Conservation (phyloP, 306 rosid species). For the Oxytropis ochrocephala region DNA sequence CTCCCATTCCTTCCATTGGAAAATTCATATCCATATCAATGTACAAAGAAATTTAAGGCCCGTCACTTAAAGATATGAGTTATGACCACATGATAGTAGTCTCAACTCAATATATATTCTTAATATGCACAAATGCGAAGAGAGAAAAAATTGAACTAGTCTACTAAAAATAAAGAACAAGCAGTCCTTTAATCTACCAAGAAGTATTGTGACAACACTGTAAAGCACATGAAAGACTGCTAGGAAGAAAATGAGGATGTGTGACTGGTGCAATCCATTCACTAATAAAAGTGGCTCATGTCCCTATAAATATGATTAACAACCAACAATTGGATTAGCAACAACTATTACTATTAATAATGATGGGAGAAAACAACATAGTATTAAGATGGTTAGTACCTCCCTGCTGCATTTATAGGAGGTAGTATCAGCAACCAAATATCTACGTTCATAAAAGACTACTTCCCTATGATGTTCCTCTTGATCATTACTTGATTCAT, state of each 20-base stretch:
- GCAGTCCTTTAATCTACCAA: conserved; percentile 84
- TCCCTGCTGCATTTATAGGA: conserved; percentile 37
- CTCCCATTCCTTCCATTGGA: conserved; percentile 99
- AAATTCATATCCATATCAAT: no score
- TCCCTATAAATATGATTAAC: conserved; percentile 39
- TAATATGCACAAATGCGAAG: no score
- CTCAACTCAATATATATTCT: no score
- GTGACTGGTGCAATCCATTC: conserved; percentile 85
- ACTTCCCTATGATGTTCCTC: conserved; percentile 52
- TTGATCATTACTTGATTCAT: neutral
- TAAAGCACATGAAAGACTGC: conserved; percentile 79
- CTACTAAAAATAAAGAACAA: neutral
- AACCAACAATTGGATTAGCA: conserved; percentile 14
- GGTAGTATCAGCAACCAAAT: conserved; percentile 40
- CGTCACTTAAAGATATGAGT: no score
- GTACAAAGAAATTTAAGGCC: no score
- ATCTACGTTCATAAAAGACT: conserved; percentile 50
- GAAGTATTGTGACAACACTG: conserved; percentile 88
- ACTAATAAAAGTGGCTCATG: conserved; percentile 62
- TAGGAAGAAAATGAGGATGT: conserved; percentile 87
- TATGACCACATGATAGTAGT: no score
- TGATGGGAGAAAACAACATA: no score
- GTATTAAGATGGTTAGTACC: conserved; percentile 23
- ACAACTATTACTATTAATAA: neutral
- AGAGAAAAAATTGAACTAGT: no score